These are phyloP conservation scores for Epicoccum sorghinum DNA, from an alignment of 2,329 filamentous ascomycete genomes.

Conservation along the genomic window DNA sequence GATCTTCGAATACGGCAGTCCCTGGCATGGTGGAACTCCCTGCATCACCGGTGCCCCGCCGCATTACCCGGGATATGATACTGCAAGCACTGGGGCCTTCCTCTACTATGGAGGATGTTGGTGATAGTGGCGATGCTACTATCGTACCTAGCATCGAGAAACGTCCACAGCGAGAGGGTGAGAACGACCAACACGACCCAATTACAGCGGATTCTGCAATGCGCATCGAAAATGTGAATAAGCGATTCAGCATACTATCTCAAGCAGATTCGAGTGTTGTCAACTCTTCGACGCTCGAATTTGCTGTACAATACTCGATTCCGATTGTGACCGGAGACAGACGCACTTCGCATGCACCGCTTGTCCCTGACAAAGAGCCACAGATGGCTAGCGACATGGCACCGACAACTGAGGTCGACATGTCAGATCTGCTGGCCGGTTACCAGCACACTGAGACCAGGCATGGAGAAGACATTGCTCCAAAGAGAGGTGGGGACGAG, in stretches of 20 bases:
- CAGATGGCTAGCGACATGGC: slow-evolving; percentile 16
- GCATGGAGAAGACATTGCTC: slow-evolving; percentile 19
- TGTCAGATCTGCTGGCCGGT: slow-evolving; percentile 41
- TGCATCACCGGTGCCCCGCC: slow-evolving; percentile 39
- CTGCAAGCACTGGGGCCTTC: slow-evolving; percentile 33
- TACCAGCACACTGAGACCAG: slow-evolving; percentile 39
- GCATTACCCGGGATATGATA: slow-evolving; percentile 44
- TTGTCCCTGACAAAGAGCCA: slow-evolving; percentile 8
- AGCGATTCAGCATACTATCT: slow-evolving; percentile 33
- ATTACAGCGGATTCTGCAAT: neutral
- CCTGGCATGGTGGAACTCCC: slow-evolving; percentile 33
- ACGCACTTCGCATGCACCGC: slow-evolving; percentile 9
- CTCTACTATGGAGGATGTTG: slow-evolving; percentile 33
- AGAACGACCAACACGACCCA: neutral
- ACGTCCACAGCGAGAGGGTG: neutral
- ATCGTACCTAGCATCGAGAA: neutral
- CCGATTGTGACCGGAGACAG: slow-evolving; percentile 30
- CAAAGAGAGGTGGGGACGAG: slow-evolving; percentile 23
- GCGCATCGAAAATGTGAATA: slow-evolving; percentile 6
- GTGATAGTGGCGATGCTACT: slow-evolving; percentile 15
- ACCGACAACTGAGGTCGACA: slow-evolving; percentile 37
- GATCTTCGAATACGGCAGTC: slow-evolving; percentile 1
- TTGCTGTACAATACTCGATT: slow-evolving; percentile 38
- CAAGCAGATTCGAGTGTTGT: slow-evolving; percentile 33
- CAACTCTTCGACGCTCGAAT: slow-evolving; percentile 42